Conservation (phyloP, 176 grass and related monocot genomes). For the Zoysia japonica region DNA sequence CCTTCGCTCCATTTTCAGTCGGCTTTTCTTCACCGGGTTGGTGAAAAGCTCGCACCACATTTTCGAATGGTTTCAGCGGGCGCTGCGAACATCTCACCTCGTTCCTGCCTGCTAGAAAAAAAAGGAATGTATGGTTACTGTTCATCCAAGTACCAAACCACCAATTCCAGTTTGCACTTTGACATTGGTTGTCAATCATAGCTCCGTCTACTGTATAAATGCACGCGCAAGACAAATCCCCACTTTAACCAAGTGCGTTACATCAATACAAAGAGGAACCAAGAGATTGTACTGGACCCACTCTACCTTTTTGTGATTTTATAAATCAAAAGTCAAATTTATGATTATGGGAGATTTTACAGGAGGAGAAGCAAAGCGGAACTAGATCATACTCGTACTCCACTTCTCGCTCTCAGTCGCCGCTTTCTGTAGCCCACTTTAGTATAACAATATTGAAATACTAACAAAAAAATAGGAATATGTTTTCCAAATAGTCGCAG, state of each 20-base stretch:
- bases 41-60: neutral
- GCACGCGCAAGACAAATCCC: conserved; percentile 31
- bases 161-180: neutral
- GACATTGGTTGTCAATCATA: conserved; percentile 14
- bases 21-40: neutral
- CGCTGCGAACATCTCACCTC: neutral
- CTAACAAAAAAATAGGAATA: neutral
- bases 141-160: neutral
- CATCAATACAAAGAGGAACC: conserved; percentile 6
- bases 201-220: conserved; percentile 27
- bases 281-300: conserved; percentile 23
- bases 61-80: conserved; percentile 44
- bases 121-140: neutral
- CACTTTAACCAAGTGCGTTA: neutral
- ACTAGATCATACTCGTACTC: neutral
- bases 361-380: neutral
- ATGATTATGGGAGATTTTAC: neutral
- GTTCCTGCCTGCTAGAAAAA: conserved; percentile 16
- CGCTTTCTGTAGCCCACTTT: neutral
- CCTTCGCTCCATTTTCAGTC: neutral
- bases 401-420: neutral
- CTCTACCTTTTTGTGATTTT: conserved; percentile 20
- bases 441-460: neutral
- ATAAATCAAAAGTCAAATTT: neutral
- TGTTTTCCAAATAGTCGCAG: neutral